phyloP scores from a whole-genome alignment of 495 filamentous ascomycete species.

The Tuber melanosporum region DNA sequence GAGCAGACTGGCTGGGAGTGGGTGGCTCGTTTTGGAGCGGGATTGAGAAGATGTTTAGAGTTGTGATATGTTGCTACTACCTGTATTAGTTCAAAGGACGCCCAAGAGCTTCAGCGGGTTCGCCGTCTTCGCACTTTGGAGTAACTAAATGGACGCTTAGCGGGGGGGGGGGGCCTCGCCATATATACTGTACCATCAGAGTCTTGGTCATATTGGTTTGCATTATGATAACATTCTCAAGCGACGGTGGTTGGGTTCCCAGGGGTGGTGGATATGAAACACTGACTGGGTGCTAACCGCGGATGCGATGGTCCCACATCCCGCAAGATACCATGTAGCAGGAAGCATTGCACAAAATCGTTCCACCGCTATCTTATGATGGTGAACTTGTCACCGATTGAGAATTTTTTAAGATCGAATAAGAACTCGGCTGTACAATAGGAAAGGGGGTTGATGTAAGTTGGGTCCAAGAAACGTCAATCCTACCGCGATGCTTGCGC shows the following conservation, averaged over 20 bases:
- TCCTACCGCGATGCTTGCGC: background rate
- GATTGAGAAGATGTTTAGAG: background rate
- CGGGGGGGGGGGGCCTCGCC: background rate
- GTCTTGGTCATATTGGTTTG: background rate
- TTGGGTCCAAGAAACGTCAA: background rate
- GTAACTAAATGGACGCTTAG: background rate
- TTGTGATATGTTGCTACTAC: background rate
- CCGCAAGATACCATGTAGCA: background rate
- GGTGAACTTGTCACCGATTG: background rate
- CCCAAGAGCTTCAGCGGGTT: background rate
- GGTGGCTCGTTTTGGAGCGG: background rate
- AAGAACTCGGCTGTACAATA: background rate
- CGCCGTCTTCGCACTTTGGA: background rate
- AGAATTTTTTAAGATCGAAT: background rate
- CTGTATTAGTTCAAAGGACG: background rate
- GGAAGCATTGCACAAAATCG: background rate
- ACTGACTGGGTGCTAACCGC: background rate
- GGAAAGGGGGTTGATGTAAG: background rate
- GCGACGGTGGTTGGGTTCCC: background rate
- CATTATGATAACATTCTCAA: background rate
- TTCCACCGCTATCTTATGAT: background rate
- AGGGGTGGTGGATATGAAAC: background rate
- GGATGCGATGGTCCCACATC: background rate
- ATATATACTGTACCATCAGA: background rate
- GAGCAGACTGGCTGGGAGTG: background rate